Conservation (phyloP, 768 basidiomycete genomes). For the Cyclocybe aegerita region DNA sequence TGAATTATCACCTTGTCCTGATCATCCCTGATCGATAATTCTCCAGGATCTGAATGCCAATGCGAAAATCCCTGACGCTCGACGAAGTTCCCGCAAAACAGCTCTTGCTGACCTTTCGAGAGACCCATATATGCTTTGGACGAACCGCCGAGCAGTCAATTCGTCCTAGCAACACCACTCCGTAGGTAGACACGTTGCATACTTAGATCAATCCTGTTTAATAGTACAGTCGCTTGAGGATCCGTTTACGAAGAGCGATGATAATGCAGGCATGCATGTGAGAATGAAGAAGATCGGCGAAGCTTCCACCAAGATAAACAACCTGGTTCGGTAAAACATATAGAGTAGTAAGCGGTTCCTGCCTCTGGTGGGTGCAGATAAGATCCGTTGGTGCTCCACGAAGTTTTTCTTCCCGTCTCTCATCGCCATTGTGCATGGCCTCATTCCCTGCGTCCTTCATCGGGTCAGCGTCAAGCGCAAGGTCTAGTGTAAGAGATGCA, state of each 20-base stretch:
- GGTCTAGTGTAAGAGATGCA: conserved; percentile 49
- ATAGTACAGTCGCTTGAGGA: too few species aligned
- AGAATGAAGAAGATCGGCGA: too few species aligned
- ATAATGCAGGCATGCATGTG: background rate
- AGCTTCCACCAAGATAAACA: too few species aligned
- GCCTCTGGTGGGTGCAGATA: background rate
- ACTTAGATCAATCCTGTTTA: background rate
- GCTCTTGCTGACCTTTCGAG: conserved; percentile 61
- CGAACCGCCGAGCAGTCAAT: conserved; percentile 70
- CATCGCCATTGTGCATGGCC: conserved; percentile 33
- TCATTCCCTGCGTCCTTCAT: conserved; percentile 47
- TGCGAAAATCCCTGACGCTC: conserved; percentile 74
- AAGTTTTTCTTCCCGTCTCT: background rate
- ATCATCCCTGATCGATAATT: conserved; percentile 14
- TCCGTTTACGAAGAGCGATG: background rate
- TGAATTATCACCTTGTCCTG: conserved; percentile 1
- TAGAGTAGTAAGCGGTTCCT: too few species aligned
- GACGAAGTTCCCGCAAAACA: conserved; percentile 74
- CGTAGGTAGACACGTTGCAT: background rate
- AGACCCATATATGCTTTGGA: conserved; percentile 89
- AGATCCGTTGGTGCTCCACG: background rate
- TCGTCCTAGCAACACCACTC: conserved; percentile 28
- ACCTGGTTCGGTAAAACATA: too few species aligned
- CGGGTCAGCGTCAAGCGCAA: conserved; percentile 47
- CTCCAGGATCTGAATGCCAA: conserved; percentile 66